Percentiles rank a stretch among this genome's conserved stretches.
phyloP scores from a whole-genome alignment of 176 grass and related monocot genomes.

The Poa pratensis region DNA sequence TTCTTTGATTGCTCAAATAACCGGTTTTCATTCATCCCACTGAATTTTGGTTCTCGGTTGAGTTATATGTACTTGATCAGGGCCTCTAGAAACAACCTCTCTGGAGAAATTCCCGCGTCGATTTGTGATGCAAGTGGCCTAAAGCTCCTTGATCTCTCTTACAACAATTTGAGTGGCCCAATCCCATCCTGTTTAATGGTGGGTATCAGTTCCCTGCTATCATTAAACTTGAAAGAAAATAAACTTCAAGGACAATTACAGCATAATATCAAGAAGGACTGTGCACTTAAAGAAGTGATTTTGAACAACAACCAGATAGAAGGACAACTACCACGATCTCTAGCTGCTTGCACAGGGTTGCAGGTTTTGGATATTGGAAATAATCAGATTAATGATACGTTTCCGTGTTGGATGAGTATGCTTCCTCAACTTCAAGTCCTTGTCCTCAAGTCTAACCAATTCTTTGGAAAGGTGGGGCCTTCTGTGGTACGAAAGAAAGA shows the following conservation, averaged over 20 bases:
- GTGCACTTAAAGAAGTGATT: conserved; percentile 32
- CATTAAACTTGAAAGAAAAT: conserved; percentile 46
- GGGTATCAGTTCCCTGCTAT: neutral
- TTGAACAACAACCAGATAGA: conserved; percentile 41
- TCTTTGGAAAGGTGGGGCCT: conserved; percentile 7
- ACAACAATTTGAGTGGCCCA: conserved; percentile 35
- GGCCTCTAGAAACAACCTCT: no score
- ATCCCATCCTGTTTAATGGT: conserved; percentile 49
- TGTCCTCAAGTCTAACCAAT: conserved; percentile 37
- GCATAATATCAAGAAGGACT: neutral
- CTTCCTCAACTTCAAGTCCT: conserved; percentile 55
- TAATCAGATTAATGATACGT: conserved; percentile 32
- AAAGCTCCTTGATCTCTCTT: conserved; percentile 36
- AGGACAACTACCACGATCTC: conserved; percentile 42
- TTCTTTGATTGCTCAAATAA: conserved; percentile 46
- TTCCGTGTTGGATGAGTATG: conserved; percentile 49
- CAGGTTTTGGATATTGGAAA: conserved; percentile 44
- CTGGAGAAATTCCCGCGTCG: conserved; percentile 39
- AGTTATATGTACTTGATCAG: no score
- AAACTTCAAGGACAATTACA: conserved; percentile 23
- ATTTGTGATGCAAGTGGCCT: conserved; percentile 29
- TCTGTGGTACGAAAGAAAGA: neutral
- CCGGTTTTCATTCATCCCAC: conserved; percentile 35
- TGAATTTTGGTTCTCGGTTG: conserved; percentile 46
- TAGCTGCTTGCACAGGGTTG: conserved; percentile 33